Evolutionary conservation across 208 protist species (phyloP).

Genomic region (Leishmania arabica): DNA sequence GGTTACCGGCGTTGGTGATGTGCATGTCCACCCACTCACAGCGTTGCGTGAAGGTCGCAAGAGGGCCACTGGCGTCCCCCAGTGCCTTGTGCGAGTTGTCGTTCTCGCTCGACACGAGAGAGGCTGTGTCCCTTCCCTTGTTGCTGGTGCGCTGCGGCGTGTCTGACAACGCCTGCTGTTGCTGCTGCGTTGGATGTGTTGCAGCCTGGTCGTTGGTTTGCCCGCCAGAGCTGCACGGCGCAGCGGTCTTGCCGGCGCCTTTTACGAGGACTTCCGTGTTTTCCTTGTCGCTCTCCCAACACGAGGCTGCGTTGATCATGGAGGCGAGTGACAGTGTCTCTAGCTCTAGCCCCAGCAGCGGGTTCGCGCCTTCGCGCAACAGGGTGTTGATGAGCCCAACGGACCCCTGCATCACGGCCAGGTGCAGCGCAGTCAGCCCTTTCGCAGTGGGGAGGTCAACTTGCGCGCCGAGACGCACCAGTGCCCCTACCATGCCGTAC

Average conservation of each 20-base stretch:
- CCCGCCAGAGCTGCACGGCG: neutral
- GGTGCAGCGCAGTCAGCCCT: conserved; percentile 43
- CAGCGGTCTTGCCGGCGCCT: neutral
- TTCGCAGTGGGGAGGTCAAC: conserved; percentile 34
- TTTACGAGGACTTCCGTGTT: neutral
- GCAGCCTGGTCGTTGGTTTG: neutral
- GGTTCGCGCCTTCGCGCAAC: conserved; percentile 40
- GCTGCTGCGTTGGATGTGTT: neutral
- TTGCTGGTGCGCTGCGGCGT: too few relatives aligned
- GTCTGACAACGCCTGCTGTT: neutral
- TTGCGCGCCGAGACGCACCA: conserved; percentile 37
- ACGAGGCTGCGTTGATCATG: conserved; percentile 1
- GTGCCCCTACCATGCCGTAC: conserved; percentile 28
- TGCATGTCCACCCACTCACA: conserved; percentile 36
- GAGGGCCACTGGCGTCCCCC: neutral
- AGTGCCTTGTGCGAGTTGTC: neutral
- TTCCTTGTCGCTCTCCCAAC: neutral
- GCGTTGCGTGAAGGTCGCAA: neutral
- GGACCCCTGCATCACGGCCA: conserved; percentile 38
- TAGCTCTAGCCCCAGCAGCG: conserved; percentile 22
- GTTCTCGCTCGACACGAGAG: neutral
- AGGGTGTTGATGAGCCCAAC: conserved; percentile 42
- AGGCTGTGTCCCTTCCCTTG: neutral
- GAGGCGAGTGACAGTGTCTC: conserved; percentile 19
- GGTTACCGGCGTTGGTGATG: conserved; percentile 38